Conservation (phyloP, 2,329 filamentous ascomycete species). For the Neonectria ditissima region DNA sequence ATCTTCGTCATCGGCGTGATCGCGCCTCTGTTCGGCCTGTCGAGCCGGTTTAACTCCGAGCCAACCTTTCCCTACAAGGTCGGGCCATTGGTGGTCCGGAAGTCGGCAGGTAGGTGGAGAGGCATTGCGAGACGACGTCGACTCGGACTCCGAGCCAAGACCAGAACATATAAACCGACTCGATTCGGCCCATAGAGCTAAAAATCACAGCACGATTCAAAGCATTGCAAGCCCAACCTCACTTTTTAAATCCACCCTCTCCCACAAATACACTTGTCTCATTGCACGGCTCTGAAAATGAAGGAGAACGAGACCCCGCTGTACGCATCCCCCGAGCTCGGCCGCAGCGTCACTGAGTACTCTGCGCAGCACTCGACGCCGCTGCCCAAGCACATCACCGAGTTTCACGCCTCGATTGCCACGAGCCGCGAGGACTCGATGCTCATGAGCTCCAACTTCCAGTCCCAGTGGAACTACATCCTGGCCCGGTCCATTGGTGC, state of each 20-base stretch:
- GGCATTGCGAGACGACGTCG: conserved; percentile 18
- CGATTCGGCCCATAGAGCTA: background rate
- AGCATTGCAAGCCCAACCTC: background rate
- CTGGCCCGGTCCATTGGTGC: conserved; percentile 56
- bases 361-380: conserved; percentile 55
- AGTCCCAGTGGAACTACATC: conserved; percentile 56
- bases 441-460: conserved; percentile 57
- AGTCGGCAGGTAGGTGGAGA: conserved; percentile 24
- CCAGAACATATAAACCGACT: conserved; percentile 3
- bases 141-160: conserved; percentile 33
- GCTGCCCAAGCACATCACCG: conserved; percentile 56
- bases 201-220: background rate
- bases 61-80: background rate
- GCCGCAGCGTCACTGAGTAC: conserved; percentile 57
- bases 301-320: conserved; percentile 54
- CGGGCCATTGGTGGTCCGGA: conserved; percentile 33
- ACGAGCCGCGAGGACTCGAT: conserved; percentile 45
- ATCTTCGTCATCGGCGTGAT: background rate
- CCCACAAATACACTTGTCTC: conserved; percentile 3
- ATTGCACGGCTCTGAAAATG: conserved; percentile 45
- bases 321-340: conserved; percentile 57
- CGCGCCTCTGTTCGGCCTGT: background rate
- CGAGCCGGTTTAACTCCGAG: conserved; percentile 23
- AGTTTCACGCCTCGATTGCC: conserved; percentile 53
- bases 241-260: background rate